These are phyloP conservation scores for Cylindrodendrum hubeiense DNA, from an alignment of 2,329 filamentous ascomycete species.

Conservation along the genomic window DNA sequence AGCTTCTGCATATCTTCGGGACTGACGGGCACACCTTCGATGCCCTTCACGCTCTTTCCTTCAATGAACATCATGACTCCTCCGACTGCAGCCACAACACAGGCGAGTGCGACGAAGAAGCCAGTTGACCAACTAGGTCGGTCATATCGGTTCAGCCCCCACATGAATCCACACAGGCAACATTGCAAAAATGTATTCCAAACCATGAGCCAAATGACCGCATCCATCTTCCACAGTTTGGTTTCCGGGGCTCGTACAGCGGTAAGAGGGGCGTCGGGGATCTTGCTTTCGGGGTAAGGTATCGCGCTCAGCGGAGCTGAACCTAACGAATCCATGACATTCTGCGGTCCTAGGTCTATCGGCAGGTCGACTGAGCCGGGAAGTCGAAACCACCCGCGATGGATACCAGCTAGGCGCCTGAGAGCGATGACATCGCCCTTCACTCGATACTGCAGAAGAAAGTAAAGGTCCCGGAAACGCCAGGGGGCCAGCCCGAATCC, in stretches of 20 bases:
- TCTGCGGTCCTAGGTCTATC: constrained; percentile 63
- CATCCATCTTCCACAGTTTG: constrained; percentile 80
- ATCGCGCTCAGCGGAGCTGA: constrained; percentile 53
- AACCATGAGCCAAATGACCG: constrained; percentile 83
- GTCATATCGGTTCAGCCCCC: constrained; percentile 78
- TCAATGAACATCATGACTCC: constrained; percentile 80
- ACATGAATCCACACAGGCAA: constrained; percentile 84
- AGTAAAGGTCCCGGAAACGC: constrained; percentile 85
- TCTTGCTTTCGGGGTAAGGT: constrained; percentile 73
- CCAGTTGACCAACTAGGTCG: constrained; percentile 86
- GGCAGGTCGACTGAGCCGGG: constrained; percentile 73
- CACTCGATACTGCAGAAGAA: constrained; percentile 74
- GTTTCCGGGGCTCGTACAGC: constrained; percentile 77
- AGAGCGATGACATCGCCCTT: constrained; percentile 66
- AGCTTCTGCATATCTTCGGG: constrained; percentile 66
- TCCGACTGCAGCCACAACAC: constrained; percentile 74
- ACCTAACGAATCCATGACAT: constrained; percentile 58
- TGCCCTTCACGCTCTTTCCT: constrained; percentile 76
- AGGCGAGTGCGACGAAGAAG: constrained; percentile 81
- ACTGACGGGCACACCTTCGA: constrained; percentile 77
- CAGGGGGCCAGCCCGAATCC: constrained; percentile 88
- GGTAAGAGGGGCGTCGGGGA: constrained; percentile 77
- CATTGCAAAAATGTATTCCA: constrained; percentile 84
- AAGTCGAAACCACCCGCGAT: constrained; percentile 82
- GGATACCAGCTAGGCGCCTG: constrained; percentile 78